A percentile compares a stretch with the other conserved stretches of the same genome.
These are phyloP conservation scores for Alternaria consortialis DNA, from an alignment of 2,329 filamentous ascomycete species.

Conservation along the genomic window DNA sequence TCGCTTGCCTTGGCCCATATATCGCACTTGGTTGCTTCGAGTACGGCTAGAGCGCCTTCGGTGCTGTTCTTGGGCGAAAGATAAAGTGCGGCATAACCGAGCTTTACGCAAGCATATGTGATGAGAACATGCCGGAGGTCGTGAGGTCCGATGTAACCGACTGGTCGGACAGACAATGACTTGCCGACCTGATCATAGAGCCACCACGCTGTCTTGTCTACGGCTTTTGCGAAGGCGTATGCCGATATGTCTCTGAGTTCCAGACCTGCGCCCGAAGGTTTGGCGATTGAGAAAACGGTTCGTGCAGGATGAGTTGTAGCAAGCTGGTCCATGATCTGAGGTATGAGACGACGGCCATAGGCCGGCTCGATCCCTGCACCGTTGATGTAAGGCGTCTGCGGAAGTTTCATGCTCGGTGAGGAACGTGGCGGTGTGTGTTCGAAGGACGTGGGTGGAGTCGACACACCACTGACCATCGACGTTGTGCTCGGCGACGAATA, in stretches of 20 bases:
- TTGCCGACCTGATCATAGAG: slow-evolving; percentile 35
- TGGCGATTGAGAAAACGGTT: slow-evolving; percentile 28
- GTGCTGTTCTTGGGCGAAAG: slow-evolving; percentile 34
- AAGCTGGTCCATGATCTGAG: slow-evolving; percentile 33
- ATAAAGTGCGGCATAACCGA: slow-evolving; percentile 45
- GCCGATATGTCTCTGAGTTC: slow-evolving; percentile 38
- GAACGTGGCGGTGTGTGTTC: not conserved
- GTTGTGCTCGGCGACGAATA: slow-evolving; percentile 14
- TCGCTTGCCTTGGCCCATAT: slow-evolving; percentile 27
- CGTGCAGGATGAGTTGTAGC: slow-evolving; percentile 29
- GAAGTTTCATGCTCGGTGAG: not conserved
- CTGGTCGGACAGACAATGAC: slow-evolving; percentile 24
- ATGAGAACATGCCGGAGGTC: slow-evolving; percentile 53
- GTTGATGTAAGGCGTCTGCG: not conserved
- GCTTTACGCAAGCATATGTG: slow-evolving; percentile 52
- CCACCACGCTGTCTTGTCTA: slow-evolving; percentile 47
- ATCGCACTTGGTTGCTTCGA: slow-evolving; percentile 28
- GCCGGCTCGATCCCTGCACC: not conserved
- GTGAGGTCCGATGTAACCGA: slow-evolving; percentile 41
- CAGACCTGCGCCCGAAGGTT: slow-evolving; percentile 7
- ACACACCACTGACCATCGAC: slow-evolving; percentile 8
- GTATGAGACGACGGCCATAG: slow-evolving; percentile 32
- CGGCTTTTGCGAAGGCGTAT: slow-evolving; percentile 39
- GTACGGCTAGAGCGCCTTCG: slow-evolving; percentile 31
- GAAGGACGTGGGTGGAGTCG: slow-evolving; percentile 7